Base-by-base conservation (phyloP, 768 basidiomycete genomes). In the Suillus decipiens region DNA sequence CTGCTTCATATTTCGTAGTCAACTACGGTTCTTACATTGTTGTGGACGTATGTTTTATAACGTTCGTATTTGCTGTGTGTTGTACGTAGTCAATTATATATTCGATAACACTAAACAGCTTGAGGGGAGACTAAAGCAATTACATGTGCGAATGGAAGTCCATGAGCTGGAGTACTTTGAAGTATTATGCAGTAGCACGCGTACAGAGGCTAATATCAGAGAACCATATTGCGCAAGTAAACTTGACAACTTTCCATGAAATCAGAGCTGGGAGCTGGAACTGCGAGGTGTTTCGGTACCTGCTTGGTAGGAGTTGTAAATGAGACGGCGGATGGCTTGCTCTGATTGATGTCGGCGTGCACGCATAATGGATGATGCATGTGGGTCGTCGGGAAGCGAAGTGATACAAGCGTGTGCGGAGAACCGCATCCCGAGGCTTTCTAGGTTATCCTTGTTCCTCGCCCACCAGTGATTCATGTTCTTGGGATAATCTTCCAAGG, bases 381-480 rank as follows among this genome's bases (percentile, higher is more conserved):
- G 12, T 55, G 64, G 63, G 39, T 75, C 62, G 17, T 74, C 69
- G 5, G 67, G 69, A 1, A 74, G 55, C 15, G 77, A 70, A 19
- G 76, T 77, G 22, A 77, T 69, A 61, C 76, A 77, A 24, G 70
- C 76, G 5, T 77, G 72, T 17, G 68, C 69, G 55, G 50, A 48
- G 24, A 78, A 77, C 9, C 59, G 51, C 76, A 77, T 72, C 43
- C 64, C 65, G 48, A 64, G 39, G 17, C 39, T 33, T 17, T 63
- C 59, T 17, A 77, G 71, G 1, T 65, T 66, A 4, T 36, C 31
- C 5, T 45, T 62, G 7, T 77, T 78, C 42, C 57, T 67, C n/a
- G 41, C 28, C 77, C 77, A 77, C 76, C 77, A 77, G 10, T 36
- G 22, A 51, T 78, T 76, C 77, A 78, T 78, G 12, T 68, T 68